Base-by-base conservation (phyloP, 495 filamentous ascomycete species). In the Xylaria palmicola region DNA sequence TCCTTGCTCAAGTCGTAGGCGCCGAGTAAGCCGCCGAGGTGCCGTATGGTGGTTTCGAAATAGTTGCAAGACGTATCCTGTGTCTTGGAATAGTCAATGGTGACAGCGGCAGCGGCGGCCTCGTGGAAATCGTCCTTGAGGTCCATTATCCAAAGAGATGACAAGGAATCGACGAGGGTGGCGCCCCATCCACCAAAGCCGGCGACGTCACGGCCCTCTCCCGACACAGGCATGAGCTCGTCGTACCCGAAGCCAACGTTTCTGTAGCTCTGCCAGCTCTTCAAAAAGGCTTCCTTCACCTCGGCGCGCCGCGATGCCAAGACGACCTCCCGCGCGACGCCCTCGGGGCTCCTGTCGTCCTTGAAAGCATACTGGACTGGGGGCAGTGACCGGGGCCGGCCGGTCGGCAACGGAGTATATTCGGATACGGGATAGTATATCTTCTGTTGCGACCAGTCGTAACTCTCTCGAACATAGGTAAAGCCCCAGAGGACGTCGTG, bases 91-190 rank as follows among this genome's bases (percentile, higher is more conserved):
- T 97, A 98, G 75, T 93, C 88, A 63, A 97, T 96, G 54, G 86
- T 81, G 41, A 81, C 80, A 10, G 92, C 84, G n/a, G 80, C 82
- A 32, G 90, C 83, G 27, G 91, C 85, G n/a, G 92, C 94, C 48
- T 91, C 86, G 47, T 90, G 81, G 70, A 98, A 98, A 39, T 97
- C 91, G n/a, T 90, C 81, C 74, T 87, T 86, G 73, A 97, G 67
- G 12, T 83, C 91, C 93, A 97, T 95, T 61, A 98, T 94, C 92
- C 92, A 98, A 10, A 98, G 77, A 0, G 92, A 93, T 72, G 97
- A 93, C 55, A 98, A 77, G 15, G 88, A 78, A 79, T 98, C 94
- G 4, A 98, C 90, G 50, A 98, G 73, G 0, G 93, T 97, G 7
- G 93, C 94, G 15, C 87, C 93, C 94, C 94, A 98, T 17, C 90